A percentile compares a stretch with the other conserved stretches of the same genome.
Evolutionary conservation across 352 stramenopile species (phyloP).

Genomic region (Pythium vanterpoolii): DNA sequence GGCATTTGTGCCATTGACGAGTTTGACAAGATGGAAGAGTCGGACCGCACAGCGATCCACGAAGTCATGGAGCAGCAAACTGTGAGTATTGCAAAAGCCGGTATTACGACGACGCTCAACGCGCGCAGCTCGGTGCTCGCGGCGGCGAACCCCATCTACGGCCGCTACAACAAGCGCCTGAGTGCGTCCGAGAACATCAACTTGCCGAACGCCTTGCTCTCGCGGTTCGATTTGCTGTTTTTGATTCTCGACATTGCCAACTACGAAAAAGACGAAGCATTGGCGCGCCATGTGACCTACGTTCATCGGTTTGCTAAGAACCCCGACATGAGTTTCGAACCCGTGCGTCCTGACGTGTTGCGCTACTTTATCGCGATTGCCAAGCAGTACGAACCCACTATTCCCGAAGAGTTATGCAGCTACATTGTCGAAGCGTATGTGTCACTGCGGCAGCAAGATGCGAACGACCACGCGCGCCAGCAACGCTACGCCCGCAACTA

Average conservation of each 20-base stretch:
- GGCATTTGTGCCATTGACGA: conserved; percentile 99
- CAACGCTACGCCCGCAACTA: conserved; percentile 45
- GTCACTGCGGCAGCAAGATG: conserved; percentile 92
- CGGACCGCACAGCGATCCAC: conserved; percentile 98
- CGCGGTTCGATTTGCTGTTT: conserved; percentile 99
- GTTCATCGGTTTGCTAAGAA: conserved; percentile 90
- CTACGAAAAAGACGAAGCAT: conserved; percentile 88
- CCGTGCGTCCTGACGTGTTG: conserved; percentile 89
- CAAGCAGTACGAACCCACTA: conserved; percentile 83
- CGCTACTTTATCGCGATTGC: conserved; percentile 88
- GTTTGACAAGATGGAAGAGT: conserved; percentile 99
- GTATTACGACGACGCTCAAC: conserved; percentile 98
- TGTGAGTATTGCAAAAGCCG: conserved; percentile 98
- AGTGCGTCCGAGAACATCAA: conserved; percentile 98
- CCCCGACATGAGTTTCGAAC: conserved; percentile 90
- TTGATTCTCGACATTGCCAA: conserved; percentile 96
- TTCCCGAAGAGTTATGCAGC: conserved; percentile 91
- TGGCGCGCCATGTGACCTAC: conserved; percentile 91
- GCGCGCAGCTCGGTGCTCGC: conserved; percentile 97
- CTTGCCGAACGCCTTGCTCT: conserved; percentile 98
- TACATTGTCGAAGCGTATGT: conserved; percentile 99
- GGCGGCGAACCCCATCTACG: conserved; percentile 98
- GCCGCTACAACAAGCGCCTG: conserved; percentile 86
- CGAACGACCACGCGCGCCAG: conserved; percentile 73
- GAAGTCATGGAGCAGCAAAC: conserved; percentile 99